phyloP scores from a whole-genome alignment of 805 yeast genomes.

The Clavispora asparagi region DNA sequence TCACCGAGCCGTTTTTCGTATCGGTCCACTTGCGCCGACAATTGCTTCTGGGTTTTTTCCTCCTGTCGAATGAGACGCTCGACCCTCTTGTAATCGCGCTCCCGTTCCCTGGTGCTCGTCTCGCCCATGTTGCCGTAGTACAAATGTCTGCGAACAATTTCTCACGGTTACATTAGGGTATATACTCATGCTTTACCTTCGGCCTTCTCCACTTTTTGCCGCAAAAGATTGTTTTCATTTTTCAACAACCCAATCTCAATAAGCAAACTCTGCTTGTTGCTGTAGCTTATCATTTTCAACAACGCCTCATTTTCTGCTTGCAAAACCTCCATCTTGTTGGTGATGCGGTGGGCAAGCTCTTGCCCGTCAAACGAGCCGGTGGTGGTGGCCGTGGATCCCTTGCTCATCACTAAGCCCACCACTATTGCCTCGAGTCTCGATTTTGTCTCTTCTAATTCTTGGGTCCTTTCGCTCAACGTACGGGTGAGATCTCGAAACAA shows the following conservation, averaged over 20 bases:
- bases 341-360: constrained; percentile 68
- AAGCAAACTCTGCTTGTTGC: constrained; percentile 68
- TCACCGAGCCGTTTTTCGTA: background rate
- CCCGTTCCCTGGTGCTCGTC: background rate
- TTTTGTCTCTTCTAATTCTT: constrained; percentile 58
- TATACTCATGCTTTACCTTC: constrained; percentile 2
- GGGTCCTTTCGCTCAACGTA: constrained; percentile 38
- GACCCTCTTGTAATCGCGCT: background rate
- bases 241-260: constrained; percentile 62
- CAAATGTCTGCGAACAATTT: background rate
- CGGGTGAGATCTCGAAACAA: constrained; percentile 46
- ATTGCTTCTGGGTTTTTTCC: background rate
- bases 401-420: constrained; percentile 23
- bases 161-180: background rate
- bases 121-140: background rate
- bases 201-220: constrained; percentile 8
- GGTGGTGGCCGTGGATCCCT: constrained; percentile 30
- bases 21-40: background rate
- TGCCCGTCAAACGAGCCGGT: constrained; percentile 67
- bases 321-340: constrained; percentile 54
- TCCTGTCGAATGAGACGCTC: background rate
- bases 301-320: constrained; percentile 67
- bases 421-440: constrained; percentile 55
- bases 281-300: constrained; percentile 65
- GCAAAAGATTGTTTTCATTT: constrained; percentile 25